Evolutionary conservation across 345 rosid genomes (phyloP).

Genomic region (Eucalyptus dawsonii): DNA sequence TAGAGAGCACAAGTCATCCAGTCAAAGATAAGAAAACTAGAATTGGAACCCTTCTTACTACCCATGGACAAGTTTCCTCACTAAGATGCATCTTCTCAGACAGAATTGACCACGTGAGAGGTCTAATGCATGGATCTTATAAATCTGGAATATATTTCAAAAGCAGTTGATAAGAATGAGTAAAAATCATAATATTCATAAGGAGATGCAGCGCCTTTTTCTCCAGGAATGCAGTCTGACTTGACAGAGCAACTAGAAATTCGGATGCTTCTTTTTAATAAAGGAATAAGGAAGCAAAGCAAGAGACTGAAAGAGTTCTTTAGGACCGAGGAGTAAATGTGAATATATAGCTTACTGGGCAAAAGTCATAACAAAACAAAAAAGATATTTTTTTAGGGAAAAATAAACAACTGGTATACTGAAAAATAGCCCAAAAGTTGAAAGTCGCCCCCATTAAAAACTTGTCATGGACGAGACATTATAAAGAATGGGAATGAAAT

Average conservation of each 20-base stretch:
- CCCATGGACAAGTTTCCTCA: too few relatives aligned
- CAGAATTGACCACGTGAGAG: too few relatives aligned
- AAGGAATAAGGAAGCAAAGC: not conserved
- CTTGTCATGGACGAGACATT: too few relatives aligned
- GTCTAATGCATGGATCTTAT: not conserved
- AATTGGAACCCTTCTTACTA: too few relatives aligned
- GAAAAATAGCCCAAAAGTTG: too few relatives aligned
- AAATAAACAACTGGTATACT: too few relatives aligned
- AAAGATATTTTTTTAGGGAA: too few relatives aligned
- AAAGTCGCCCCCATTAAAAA: too few relatives aligned
- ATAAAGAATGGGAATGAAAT: too few relatives aligned
- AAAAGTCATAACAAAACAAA: not conserved
- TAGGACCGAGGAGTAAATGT: not conserved
- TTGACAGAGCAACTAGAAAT: not conserved
- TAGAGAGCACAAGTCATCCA: too few relatives aligned
- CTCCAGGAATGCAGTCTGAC: not conserved
- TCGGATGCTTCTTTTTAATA: not conserved
- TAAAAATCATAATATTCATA: not conserved
- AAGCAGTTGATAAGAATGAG: not conserved
- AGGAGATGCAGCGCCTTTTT: not conserved
- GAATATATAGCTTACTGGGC: not conserved
- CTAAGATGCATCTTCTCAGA: too few relatives aligned
- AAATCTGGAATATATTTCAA: not conserved
- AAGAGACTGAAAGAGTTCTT: not conserved
- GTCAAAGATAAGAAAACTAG: too few relatives aligned